Conservation (phyloP, 768 basidiomycete species). For the Mycena leptocephala region DNA sequence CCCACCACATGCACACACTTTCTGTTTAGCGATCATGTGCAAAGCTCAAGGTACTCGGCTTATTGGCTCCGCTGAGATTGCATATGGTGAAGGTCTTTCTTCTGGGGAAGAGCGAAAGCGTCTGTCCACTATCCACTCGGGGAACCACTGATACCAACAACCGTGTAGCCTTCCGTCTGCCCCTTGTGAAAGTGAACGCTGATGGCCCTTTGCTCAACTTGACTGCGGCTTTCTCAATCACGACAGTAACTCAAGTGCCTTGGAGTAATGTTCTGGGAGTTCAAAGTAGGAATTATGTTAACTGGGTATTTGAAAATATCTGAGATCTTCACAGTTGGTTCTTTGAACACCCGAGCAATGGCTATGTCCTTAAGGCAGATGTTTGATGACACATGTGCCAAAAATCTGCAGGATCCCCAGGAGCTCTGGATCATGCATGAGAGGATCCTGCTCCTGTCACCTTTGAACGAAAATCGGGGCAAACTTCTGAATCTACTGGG, state of each 20-base stretch:
- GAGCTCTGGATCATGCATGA: slow-evolving; percentile 1
- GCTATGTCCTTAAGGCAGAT: background rate
- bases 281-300: background rate
- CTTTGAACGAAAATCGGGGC: background rate
- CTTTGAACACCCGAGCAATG: background rate
- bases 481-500: slow-evolving; percentile 2
- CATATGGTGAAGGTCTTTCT: background rate
- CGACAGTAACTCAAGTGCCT: background rate
- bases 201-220: slow-evolving; percentile 12
- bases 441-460: background rate
- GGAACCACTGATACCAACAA: background rate
- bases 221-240: background rate
- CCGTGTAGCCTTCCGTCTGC: background rate
- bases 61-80: background rate
- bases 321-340: background rate
- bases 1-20: background rate
- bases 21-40: background rate
- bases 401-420: background rate
- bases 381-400: background rate
- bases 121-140: background rate
- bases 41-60: slow-evolving; percentile 1
- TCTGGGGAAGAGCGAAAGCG: background rate
- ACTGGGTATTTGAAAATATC: background rate
- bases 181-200: background rate
- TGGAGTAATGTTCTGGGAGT: background rate